Evolutionary conservation across 2,329 filamentous ascomycete species (phyloP).

Genomic region (Aspergillus nomiae): DNA sequence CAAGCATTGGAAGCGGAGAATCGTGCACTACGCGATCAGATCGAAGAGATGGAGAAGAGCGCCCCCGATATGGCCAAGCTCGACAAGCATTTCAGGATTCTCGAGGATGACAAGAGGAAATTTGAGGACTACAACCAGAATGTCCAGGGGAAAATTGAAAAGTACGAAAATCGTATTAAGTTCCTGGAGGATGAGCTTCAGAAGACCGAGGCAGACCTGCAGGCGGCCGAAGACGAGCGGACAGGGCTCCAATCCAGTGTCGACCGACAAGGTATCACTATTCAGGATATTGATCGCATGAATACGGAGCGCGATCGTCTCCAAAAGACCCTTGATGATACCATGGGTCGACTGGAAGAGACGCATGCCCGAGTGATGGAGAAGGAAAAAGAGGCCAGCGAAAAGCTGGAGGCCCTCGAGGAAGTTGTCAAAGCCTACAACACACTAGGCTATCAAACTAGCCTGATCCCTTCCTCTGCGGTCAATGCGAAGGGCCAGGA

Average conservation of each 20-base stretch:
- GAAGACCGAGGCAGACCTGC: slow-evolving; percentile 73
- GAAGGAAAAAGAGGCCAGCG: slow-evolving; percentile 83
- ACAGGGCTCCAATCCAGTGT: slow-evolving; percentile 78
- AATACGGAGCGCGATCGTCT: slow-evolving; percentile 90
- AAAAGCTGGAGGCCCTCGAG: slow-evolving; percentile 89
- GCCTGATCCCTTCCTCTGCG: slow-evolving; percentile 81
- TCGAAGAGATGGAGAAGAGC: slow-evolving; percentile 84
- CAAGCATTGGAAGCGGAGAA: slow-evolving; percentile 86
- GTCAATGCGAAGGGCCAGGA: slow-evolving; percentile 81
- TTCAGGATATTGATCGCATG: slow-evolving; percentile 99
- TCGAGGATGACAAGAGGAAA: slow-evolving; percentile 92
- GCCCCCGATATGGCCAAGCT: slow-evolving; percentile 80
- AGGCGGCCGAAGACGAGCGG: slow-evolving; percentile 80
- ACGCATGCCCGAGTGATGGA: slow-evolving; percentile 79
- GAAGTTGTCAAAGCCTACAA: slow-evolving; percentile 89
- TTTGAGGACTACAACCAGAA: slow-evolving; percentile 93
- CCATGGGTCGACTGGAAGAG: slow-evolving; percentile 76
- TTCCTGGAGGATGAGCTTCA: slow-evolving; percentile 85
- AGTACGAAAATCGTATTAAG: slow-evolving; percentile 78
- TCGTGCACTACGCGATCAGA: slow-evolving; percentile 75
- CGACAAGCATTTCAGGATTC: slow-evolving; percentile 86
- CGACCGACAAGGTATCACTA: slow-evolving; percentile 90
- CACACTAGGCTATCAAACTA: slow-evolving; percentile 89
- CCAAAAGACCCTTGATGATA: slow-evolving; percentile 82
- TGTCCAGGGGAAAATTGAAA: slow-evolving; percentile 82